Percentiles rank a stretch among this genome's conserved stretches.
Evolutionary conservation across 345 rosid genomes (phyloP).

Genomic region (Citrus sinensis): DVS_A1.0 CM039166.1:2985001-2985500

Average conservation of each 20-base stretch:
- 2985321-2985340: constrained; percentile 77
- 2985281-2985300: constrained; percentile 72
- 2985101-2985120: constrained; percentile 71
- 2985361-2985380: constrained; percentile 38
- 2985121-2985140: constrained; percentile 46
- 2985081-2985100: constrained; percentile 53
- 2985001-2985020: constrained; percentile 65
- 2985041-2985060: constrained; percentile 65
- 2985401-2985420: too few species aligned
- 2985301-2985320: constrained; percentile 80
- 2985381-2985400: too few species aligned
- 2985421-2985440: not conserved
- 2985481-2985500: too few species aligned
- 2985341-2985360: constrained; percentile 58
- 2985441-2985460: not conserved
- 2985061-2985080: constrained; percentile 62
- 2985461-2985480: too few species aligned
- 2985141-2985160: not conserved
- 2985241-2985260: not conserved
- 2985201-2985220: too few species aligned
- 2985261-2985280: constrained; percentile 65
- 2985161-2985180: too few species aligned
- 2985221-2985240: not conserved
- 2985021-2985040: constrained; percentile 63
- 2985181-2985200: too few species aligned